These are phyloP conservation scores for Verbena officinalis DNA, from an alignment of 257 asterid genomes.

Conservation along the genomic window DNA sequence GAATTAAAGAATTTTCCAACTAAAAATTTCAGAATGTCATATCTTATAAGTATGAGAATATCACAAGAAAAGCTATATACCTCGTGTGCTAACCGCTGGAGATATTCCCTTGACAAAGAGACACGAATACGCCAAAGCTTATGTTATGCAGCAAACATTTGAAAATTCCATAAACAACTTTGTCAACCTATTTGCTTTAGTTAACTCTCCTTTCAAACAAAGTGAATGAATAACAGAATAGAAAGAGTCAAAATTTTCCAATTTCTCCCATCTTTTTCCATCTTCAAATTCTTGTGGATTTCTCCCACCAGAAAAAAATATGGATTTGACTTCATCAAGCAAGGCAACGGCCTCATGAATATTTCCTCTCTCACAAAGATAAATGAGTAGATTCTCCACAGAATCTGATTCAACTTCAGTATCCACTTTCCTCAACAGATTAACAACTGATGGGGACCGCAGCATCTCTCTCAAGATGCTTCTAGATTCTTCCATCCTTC, in stretches of 20 bases:
- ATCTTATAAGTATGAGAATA: slow-evolving; percentile 1
- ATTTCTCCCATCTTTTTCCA: slow-evolving; percentile 34
- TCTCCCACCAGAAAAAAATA: slow-evolving; percentile 44
- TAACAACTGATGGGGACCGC: slow-evolving; percentile 50
- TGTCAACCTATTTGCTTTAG: slow-evolving; percentile 63
- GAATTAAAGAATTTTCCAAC: background rate
- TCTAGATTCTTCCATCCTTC: slow-evolving; percentile 95
- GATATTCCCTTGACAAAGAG: background rate
- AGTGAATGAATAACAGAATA: slow-evolving; percentile 59
- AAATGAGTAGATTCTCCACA: slow-evolving; percentile 52
- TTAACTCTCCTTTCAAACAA: slow-evolving; percentile 68
- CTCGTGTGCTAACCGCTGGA: slow-evolving; percentile 8
- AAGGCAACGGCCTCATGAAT: slow-evolving; percentile 71
- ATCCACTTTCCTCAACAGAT: slow-evolving; percentile 53
- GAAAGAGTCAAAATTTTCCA: slow-evolving; percentile 57
- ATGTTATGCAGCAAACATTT: slow-evolving; percentile 31
- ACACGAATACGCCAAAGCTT: background rate
- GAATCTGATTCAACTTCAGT: slow-evolving; percentile 63
- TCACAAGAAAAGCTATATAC: slow-evolving; percentile 27
- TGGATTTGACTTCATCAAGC: slow-evolving; percentile 68
- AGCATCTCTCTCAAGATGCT: slow-evolving; percentile 84
- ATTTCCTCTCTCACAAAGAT: slow-evolving; percentile 80
- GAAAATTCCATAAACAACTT: slow-evolving; percentile 45
- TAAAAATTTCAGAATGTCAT: background rate
- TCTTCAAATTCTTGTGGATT: slow-evolving; percentile 34